Evolutionary conservation across 257 asterid species (phyloP), one percentile per base, ranked within the genome.

Genomic region (Petunia secreta): DNA sequence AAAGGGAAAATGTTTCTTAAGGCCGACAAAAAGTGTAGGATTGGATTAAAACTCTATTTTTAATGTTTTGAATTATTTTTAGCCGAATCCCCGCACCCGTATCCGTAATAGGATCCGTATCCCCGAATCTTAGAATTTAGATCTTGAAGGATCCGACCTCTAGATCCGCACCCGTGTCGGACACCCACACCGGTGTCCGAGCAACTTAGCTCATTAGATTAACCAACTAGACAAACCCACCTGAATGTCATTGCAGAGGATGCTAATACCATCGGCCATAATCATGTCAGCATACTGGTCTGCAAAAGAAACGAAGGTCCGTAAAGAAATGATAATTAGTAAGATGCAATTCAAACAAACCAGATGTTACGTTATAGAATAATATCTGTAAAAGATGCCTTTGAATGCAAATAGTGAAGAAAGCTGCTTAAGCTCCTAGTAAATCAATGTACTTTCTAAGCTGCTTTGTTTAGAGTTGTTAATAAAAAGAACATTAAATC

Each of bases 201-300:
- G n/a, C n/a, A n/a, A n/a, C n/a, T n/a, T n/a, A n/a, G n/a, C 62
- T 73, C 77, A 13, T 11, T 73, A 71, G 25, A 36, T 73, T 50
- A 73, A 73, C 38, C 6, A 75, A 79, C 78, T 77, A 78, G 69
- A 43, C 63, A 63, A 63, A 62, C 41, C 76, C 82, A 89, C 92
- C 91, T 87, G 88, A 75, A 89, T 81, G 80, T 89, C 90, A 75
- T 75, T 86, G 82, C 92, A 89, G 6, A 89, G 67, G 76, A 83
- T 79, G 69, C 88, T 77, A 79, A 89, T 89, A 16, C 92, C 92
- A 59, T 89, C 92, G 71, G 86, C 92, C 86, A 86, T 79, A 80
- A 89, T 83, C 91, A 89, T 86, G 74, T 89, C 90, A 81, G 84
- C 80, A 43, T 86, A 82, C 14, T 81, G 75, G 77, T 83, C 88